phyloP scores from a whole-genome alignment of 192 early-diverging fungal genomes.

The Pilobolus umbonatus region DNA sequence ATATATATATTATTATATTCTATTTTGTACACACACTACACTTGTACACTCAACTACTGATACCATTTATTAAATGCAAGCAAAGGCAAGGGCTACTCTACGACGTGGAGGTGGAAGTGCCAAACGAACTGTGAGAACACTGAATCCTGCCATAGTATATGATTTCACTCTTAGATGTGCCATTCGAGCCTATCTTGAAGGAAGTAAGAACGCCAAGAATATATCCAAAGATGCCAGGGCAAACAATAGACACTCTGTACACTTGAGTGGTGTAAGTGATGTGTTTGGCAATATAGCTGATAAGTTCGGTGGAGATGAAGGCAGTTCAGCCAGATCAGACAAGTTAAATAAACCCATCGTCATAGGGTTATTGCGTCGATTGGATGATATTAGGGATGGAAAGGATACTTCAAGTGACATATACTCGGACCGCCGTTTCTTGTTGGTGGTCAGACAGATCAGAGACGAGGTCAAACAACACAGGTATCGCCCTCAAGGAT shows the following conservation, averaged over 20 bases:
- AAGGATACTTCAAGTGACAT: conserved; percentile 34
- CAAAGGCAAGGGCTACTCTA: conserved; percentile 9
- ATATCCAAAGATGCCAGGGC: background rate
- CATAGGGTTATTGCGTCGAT: conserved; percentile 31
- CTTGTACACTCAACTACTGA: too few species aligned
- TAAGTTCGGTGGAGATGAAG: conserved; percentile 16
- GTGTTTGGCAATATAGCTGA: conserved; percentile 26
- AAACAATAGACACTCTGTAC: conserved; percentile 11
- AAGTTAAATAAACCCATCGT: conserved; percentile 43
- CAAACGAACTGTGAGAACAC: background rate
- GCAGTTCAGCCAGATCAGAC: conserved; percentile 18
- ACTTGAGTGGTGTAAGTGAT: conserved; percentile 19
- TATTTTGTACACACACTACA: background rate
- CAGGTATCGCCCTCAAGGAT: conserved; percentile 35
- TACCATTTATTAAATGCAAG: conserved; percentile 7
- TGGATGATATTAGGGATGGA: conserved; percentile 45
- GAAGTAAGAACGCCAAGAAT: conserved; percentile 8
- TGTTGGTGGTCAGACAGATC: conserved; percentile 27
- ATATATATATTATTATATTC: too few species aligned
- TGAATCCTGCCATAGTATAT: conserved; percentile 25
- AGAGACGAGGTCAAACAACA: conserved; percentile 32
- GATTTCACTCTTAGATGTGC: conserved; percentile 37
- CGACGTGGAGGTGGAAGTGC: conserved; percentile 16
- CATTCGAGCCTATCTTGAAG: conserved; percentile 31
- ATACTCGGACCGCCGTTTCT: conserved; percentile 44